Evolutionary conservation across 2,329 filamentous ascomycete species (phyloP).

Genomic region (Pyricularia pennisetigena): DNA sequence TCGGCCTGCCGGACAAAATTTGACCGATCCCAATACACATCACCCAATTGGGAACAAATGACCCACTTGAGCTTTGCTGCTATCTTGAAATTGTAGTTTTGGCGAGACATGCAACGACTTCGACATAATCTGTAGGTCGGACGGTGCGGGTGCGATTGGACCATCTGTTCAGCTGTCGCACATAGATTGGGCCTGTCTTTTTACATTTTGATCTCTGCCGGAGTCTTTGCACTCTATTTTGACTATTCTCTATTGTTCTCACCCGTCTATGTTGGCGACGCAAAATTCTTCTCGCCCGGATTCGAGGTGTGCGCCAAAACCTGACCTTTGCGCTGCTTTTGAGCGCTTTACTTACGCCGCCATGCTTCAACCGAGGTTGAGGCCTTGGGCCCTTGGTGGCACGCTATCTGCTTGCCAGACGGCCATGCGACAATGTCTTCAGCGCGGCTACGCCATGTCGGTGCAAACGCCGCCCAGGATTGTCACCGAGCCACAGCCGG

Average conservation of each 20-base stretch:
- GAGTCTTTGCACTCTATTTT: not conserved
- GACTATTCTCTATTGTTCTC: not conserved
- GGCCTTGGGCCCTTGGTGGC: constrained; percentile 27
- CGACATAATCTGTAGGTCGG: not conserved
- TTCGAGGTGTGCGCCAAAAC: not conserved
- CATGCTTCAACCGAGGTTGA: constrained; percentile 61
- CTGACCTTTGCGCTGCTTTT: not conserved
- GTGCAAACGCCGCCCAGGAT: constrained; percentile 6
- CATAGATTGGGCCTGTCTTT: not conserved
- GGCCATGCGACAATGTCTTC: not conserved
- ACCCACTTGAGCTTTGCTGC: not conserved
- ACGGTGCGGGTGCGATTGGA: not conserved
- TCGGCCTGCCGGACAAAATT: not conserved
- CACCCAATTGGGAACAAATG: not conserved
- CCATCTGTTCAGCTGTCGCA: not conserved
- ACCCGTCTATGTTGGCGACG: not conserved
- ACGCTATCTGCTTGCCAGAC: constrained; percentile 10
- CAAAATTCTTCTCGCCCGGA: not conserved
- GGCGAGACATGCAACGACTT: not conserved
- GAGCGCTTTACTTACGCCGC: constrained; percentile 8
- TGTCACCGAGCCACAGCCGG: constrained; percentile 1
- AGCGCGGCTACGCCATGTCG: constrained; percentile 13
- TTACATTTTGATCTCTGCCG: not conserved
- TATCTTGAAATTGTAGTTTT: not conserved
- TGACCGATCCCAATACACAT: not conserved